Conservation (phyloP, 2,329 filamentous ascomycete genomes). For the Drechslerella coelobrocha region DNA sequence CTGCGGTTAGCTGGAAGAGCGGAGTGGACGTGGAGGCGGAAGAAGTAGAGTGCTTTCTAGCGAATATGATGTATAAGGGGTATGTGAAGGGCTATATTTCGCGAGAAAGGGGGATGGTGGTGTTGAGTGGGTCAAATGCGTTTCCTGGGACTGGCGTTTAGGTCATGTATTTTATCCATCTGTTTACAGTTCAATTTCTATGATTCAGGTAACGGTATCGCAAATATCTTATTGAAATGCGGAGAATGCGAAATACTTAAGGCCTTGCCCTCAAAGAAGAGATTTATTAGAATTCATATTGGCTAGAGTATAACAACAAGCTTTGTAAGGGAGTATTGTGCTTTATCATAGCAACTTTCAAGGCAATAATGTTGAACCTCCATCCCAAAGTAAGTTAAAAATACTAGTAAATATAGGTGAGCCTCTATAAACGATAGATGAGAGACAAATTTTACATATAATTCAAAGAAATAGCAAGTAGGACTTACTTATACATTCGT, state of each 20-base stretch:
- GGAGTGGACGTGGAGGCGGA: slow-evolving; percentile 71
- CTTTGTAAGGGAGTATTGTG: no score
- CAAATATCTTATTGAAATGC: not conserved
- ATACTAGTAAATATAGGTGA: no score
- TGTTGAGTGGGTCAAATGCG: slow-evolving; percentile 88
- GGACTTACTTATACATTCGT: no score
- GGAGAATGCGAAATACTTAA: not conserved
- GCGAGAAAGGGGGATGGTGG: slow-evolving; percentile 84
- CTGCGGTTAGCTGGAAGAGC: slow-evolving; percentile 70
- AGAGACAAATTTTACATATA: no score
- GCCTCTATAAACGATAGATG: no score
- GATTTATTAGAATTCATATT: no score
- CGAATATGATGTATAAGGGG: slow-evolving; percentile 98
- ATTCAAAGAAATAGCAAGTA: no score
- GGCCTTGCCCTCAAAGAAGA: no score
- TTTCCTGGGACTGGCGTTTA: slow-evolving; percentile 81
- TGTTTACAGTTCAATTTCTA: not conserved
- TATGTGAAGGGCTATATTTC: slow-evolving; percentile 99
- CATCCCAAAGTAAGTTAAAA: no score
- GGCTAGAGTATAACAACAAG: no score
- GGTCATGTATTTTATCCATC: not conserved
- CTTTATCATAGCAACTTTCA: no score
- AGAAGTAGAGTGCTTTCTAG: slow-evolving; percentile 92
- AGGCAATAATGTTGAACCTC: no score
- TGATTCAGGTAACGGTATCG: not conserved